Evolutionary conservation across 352 stramenopile species (phyloP), one percentile per base, ranked within the genome.

Genomic region (Pythium angustatum): DNA sequence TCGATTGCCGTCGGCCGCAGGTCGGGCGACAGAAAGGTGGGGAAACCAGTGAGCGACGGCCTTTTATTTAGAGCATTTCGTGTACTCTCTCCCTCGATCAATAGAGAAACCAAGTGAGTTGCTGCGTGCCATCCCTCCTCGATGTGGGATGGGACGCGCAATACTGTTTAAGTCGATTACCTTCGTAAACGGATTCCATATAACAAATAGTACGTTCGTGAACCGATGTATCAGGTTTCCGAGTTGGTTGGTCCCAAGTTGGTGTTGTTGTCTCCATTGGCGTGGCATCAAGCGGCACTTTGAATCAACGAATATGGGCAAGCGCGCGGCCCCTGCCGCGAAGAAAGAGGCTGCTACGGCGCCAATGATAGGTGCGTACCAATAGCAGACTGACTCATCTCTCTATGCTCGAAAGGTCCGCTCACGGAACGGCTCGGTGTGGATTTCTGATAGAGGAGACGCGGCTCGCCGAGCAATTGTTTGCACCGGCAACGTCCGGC

Each of bases 391-490:
- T 11, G 5, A n/a, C 31, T 7, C 14, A n/a, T 30, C 17, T 45
- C n/a, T 30, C 2, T 11, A 9, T 53, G 11, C 9, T 38, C 22
- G 50, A 45, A 27, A 40, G 17, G 2, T n/a, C 11, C 3, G 26
- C 51, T 62, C 30, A 51, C 44, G 15, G 30, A 41, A 45, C 24
- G 22, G 26, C 10, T 21, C 31, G 38, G 33, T 12, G 5, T 61
- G n/a, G 34, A 26, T 52, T 6, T 28, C 11, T 24, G 19, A 21
- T 48, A 81, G 76, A 83, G 52, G 83, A 91, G 60, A 76, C 77
- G 71, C 69, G 76, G 47, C 70, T 91, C 60, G 76, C 71, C 7
- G 68, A 77, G 38, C 71, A 88, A 28, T 62, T 91, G 38, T 91
- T 91, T 57, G 36, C 64, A 21, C 36, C 64, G 40, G 40, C 64